Base-by-base conservation (phyloP, 352 stramenopile species). In the Phytophthora hybrid region DNA sequence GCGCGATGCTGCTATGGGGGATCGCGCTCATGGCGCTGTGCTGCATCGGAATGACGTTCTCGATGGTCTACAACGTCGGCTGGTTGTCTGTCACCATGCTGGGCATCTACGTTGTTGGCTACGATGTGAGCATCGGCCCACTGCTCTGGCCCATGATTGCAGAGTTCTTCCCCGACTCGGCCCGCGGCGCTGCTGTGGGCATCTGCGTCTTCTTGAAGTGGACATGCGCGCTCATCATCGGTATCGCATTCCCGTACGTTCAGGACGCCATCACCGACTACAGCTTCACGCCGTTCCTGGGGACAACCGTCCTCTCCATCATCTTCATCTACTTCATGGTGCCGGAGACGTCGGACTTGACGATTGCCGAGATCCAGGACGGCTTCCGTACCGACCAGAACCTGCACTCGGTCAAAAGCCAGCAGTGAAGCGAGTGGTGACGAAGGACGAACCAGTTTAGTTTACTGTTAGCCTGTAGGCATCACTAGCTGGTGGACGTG, bases 321-420 rank as follows among this genome's bases (percentile, higher is more conserved):
- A 58, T 74, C 34, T 29, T 87, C 31, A 85, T 87, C 71, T 82
- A 77, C 59, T 37, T 78, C 18, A 71, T 71, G 41, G 69, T 91
- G 14, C 85, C 85, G 10, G 83, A 93, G 64, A 93, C 85, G 11
- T 81, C 74, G 26, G 79, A 81, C 34, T 77, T 86, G 59, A 89
- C 85, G 13, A 85, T 75, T 56, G 78, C 87, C 10, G 81, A 89
- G 63, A 91, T 92, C 65, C 81, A 88, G 44, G 60, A 58, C 41
- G 71, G 73, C 44, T 88, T 86, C 53, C 73, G 63, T 49, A 21
- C 61, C 19, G 68, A 66, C 26, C 26, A 63, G 31, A 75, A 58
- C 46, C 19, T 66, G 26, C 68, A 71, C 46, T 75, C 68, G 47
- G 47, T 58, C 55, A 75, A 75, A 29, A 75, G 68, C 23, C 61